Evolutionary conservation across 2,329 filamentous ascomycete species (phyloP), one percentile per base, ranked within the genome.

Genomic region (Allantophomopsis lycopodina): DNA sequence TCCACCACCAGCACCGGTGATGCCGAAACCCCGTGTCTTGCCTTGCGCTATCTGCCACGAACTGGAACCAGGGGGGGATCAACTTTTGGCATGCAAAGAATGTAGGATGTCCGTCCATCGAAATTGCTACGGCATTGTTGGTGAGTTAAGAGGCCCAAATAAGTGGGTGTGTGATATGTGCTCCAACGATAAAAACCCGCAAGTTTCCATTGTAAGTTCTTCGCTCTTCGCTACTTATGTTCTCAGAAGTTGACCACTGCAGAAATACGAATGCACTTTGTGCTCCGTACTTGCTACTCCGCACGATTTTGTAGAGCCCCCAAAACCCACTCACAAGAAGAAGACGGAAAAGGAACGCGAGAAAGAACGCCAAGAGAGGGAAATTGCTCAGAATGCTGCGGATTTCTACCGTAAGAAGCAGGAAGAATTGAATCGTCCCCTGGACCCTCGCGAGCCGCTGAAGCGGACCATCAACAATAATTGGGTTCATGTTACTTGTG

Each of bases 91-190:
- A 32, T 98, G 91, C 58, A 74, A 76, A 37, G 86, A 94, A 53
- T 98, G 91, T 58, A 81, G 86, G 39, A 64, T 98, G 59, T 87
- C 87, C 3, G 89, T 96, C 17, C 91, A 98, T 59, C 81, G 83
- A 40, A 76, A 77, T 45, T 98, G 91, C 60, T 98, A 96, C 55
- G 91, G 91, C n/a, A 70, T 96, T 23, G 48, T 73, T 32, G 76
- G 80, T 35, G 76, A 80, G 37, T 61, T 60, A 41, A 75, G 83
- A 33, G 71, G 69, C 40, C 71, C 76, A 23, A 73, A 70, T 35
- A 94, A 94, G 60, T 98, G 91, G 91, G 75, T 81, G 32, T 98
- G 91, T 59, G 91, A 96, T 60, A 94, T 88, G 73, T 98, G 91
- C 60, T 69, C 78, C 31, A 98, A 98, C 54, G 91, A 98, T 56